Conservation (phyloP, 2,329 filamentous ascomycete species). For the Colletotrichum cordylinicola region DNA sequence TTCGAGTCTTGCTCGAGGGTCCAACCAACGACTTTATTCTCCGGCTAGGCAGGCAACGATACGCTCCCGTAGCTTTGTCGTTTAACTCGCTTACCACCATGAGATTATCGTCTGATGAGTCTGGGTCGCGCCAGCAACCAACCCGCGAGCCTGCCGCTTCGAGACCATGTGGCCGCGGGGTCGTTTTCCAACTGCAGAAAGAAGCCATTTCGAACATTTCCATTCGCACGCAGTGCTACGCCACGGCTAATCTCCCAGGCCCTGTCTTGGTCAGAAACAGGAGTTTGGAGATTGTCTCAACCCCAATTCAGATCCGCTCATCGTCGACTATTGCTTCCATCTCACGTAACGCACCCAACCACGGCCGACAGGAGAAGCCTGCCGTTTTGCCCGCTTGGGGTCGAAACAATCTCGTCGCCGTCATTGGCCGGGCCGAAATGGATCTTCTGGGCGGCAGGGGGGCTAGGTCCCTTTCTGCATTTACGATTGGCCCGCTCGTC, state of each 20-base stretch:
- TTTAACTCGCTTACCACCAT: constrained; percentile 1
- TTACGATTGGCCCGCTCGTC: constrained; percentile 18
- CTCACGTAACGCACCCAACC: constrained; percentile 8
- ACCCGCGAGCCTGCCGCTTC: background rate
- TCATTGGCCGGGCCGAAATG: constrained; percentile 7
- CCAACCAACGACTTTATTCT: constrained; percentile 3
- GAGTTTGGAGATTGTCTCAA: constrained; percentile 5
- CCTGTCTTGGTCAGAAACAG: background rate
- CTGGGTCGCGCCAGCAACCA: background rate
- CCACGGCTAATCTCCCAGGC: background rate
- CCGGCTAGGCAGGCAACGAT: background rate
- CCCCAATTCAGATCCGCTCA: background rate
- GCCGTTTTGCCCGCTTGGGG: background rate
- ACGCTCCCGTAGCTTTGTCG: background rate
- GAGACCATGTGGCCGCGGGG: background rate
- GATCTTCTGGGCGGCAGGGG: constrained; percentile 10
- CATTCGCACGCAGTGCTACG: constrained; percentile 2
- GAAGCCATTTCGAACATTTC: constrained; percentile 16
- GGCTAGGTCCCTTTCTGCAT: constrained; percentile 24
- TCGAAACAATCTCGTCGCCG: background rate
- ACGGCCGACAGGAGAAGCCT: background rate
- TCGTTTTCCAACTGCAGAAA: background rate
- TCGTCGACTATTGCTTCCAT: background rate
- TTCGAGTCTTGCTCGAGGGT: background rate
- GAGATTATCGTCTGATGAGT: background rate